phyloP scores from a whole-genome alignment of 306 rosid genomes.

The Rosa multiflora region DNA sequence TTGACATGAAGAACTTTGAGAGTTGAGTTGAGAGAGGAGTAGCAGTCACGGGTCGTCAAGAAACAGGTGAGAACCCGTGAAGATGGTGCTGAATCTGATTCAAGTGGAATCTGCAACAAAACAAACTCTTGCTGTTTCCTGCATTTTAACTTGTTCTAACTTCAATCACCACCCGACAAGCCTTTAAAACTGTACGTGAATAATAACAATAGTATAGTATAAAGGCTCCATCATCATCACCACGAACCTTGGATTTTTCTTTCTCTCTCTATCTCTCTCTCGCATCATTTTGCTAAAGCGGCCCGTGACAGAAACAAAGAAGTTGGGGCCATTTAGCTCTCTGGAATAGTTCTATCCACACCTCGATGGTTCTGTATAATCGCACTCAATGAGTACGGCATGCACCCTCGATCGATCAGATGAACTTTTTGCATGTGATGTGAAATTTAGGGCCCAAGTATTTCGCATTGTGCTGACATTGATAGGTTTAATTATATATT shows the following conservation, averaged over 20 bases:
- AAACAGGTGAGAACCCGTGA: background rate
- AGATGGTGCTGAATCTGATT: background rate
- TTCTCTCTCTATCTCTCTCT: background rate
- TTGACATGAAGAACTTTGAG: background rate
- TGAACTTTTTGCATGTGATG: background rate
- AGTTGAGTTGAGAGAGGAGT: background rate
- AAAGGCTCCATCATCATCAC: background rate
- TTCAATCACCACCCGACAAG: background rate
- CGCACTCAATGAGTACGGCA: background rate
- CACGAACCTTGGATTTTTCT: background rate
- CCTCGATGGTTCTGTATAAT: background rate
- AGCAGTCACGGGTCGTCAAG: background rate
- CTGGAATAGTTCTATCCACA: too few relatives aligned
- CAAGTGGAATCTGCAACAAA: slow-evolving; percentile 5
- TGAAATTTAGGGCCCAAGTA: background rate
- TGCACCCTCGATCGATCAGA: background rate
- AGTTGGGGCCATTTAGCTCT: background rate
- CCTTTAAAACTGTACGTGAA: background rate
- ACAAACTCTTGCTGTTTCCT: background rate
- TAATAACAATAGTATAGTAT: background rate
- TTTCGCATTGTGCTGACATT: background rate
- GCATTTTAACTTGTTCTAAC: background rate
- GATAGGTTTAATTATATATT: background rate
- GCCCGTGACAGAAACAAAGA: background rate
- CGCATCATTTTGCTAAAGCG: background rate